These are phyloP conservation scores for Gracilariopsis chorda DNA, from an alignment of 23 red algal species.

Conservation along the genomic window DNA sequence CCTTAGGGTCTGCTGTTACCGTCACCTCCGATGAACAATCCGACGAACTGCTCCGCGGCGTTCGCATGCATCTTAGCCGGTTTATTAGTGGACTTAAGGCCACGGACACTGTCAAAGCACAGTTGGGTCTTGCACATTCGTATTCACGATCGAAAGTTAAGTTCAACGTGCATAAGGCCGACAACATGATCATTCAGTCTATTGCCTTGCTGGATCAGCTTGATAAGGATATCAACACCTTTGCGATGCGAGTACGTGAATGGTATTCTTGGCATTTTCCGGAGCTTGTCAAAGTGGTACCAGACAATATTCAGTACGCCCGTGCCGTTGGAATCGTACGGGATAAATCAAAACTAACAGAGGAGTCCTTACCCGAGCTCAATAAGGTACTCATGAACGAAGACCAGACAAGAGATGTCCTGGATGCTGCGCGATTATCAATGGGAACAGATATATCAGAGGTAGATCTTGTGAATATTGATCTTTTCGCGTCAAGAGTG, in stretches of 20 bases:
- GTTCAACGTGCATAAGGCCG: constrained; percentile 90
- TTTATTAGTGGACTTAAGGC: constrained; percentile 76
- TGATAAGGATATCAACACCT: constrained; percentile 99
- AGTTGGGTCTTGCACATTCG: constrained; percentile 95
- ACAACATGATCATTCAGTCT: constrained; percentile 95
- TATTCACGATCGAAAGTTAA: constrained; percentile 94
- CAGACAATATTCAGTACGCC: constrained; percentile 92
- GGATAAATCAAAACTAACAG: constrained; percentile 45
- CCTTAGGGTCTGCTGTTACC: constrained; percentile 25
- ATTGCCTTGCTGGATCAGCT: constrained; percentile 95
- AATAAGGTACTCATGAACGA: constrained; percentile 57
- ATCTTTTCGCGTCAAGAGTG: constrained; percentile 75
- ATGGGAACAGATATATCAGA: constrained; percentile 95
- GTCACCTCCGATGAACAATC: constrained; percentile 65
- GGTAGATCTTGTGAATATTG: constrained; percentile 92
- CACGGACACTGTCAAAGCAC: constrained; percentile 80
- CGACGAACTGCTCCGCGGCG: constrained; percentile 87
- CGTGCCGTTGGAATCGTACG: constrained; percentile 68
- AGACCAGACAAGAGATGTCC: constrained; percentile 60
- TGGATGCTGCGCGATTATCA: constrained; percentile 82
- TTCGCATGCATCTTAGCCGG: constrained; percentile 79
- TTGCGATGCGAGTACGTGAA: constrained; percentile 96
- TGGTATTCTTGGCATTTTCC: constrained; percentile 99
- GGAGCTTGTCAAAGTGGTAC: constrained; percentile 95
- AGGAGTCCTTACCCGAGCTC: constrained; percentile 45